Percentiles rank a stretch among this genome's conserved stretches.
These are phyloP conservation scores for Blumeriella jaapii DNA, from an alignment of 2,329 filamentous ascomycete species.

Conservation along the genomic window DNA sequence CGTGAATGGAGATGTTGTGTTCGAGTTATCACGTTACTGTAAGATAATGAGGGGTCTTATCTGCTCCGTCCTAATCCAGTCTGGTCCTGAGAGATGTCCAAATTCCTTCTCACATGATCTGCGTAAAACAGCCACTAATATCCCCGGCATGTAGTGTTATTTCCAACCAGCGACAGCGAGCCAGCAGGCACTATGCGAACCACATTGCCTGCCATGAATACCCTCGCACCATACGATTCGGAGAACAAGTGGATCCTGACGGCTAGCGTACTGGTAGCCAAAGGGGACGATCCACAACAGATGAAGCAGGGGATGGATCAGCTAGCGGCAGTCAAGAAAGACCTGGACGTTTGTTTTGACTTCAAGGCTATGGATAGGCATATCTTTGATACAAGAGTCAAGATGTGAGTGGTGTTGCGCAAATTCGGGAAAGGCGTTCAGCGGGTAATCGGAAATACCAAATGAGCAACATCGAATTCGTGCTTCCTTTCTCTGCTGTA, in stretches of 20 bases:
- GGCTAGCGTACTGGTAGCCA: conserved; percentile 41
- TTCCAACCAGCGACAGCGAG: conserved; percentile 18
- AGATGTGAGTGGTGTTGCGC: conserved; percentile 8
- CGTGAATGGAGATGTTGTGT: conserved; percentile 22
- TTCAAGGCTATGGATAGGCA: conserved; percentile 41
- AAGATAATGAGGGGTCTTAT: no score
- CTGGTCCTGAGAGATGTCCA: no score
- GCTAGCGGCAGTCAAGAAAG: conserved; percentile 34
- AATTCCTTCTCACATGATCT: no score
- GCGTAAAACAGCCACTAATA: no score
- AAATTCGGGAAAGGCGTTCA: conserved; percentile 1
- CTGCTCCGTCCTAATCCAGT: no score
- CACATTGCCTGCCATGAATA: conserved; percentile 35
- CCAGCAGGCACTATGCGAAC: conserved; percentile 20
- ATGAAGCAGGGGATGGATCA: conserved; percentile 43
- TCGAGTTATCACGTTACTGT: conserved; percentile 21
- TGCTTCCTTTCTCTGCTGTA: no score
- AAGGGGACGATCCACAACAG: conserved; percentile 43
- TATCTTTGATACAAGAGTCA: conserved; percentile 39
- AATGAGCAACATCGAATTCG: not conserved
- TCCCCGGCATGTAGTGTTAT: no score
- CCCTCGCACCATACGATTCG: conserved; percentile 37
- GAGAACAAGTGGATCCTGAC: conserved; percentile 43
- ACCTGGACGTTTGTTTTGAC: conserved; percentile 41
- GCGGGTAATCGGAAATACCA: not conserved